Evolutionary conservation across 441 rosid genomes (phyloP), one percentile per base, ranked within the genome.

Genomic region (Viola pubescens): DNA sequence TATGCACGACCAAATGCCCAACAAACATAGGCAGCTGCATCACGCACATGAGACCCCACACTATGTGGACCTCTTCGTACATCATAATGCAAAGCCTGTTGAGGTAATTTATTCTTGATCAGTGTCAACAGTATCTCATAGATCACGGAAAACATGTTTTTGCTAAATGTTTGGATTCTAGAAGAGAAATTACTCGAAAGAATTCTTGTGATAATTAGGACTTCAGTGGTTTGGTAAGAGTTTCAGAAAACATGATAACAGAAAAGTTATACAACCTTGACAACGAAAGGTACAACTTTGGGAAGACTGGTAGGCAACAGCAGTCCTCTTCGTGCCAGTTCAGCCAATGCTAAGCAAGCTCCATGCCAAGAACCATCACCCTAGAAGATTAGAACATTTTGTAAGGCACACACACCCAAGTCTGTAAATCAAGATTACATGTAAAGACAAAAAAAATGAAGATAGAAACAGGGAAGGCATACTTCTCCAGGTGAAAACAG

Each of bases 1-100:
- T 94, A 94, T 59, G 97, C 91, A 59, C 98, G 96, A n/a, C 97
- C 98, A 84, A 94, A 94, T 66, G 97, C 98, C 97, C 98, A 94
- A 66, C 97, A 89, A 55, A 94, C 98, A 73, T 94, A 94, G 54
- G 98, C 98, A 64, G 98, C 96, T 71, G 97, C 98, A 80, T 94
- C 98, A 69, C 97, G 96, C 40, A 94, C 97, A 81, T 89, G 98
- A 75, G 98, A 89, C 63, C 98, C 98, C 69, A 94, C 85, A 67
- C 98, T 94, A 75, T 89, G 98, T 8, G 96, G 97, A 65, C 98
- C 98, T 81, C 98, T 82, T 56, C 96, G 95, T 60, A 89, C 70
- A 77, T 94, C 98, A 75, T 86, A 94, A 86, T 89, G 97, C 52
- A 89, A 77, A 55, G 98, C 97, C 98, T 89, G 82, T 52, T 56